phyloP scores from a whole-genome alignment of 345 rosid species.

The Xanthoceras sorbifolium region DNA sequence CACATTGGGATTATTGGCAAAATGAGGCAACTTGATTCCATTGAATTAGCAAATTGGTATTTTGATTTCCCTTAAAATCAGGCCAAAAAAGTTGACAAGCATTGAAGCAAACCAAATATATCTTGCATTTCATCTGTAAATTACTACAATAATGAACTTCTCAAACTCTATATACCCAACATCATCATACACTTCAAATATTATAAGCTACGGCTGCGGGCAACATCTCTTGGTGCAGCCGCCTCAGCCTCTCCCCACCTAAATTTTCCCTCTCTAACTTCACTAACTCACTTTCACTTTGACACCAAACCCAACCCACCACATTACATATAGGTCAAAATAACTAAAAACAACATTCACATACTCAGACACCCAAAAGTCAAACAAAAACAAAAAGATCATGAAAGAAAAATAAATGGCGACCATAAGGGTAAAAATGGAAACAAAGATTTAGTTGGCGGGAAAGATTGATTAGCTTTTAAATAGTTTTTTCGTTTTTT shows the following conservation, averaged over 20 bases:
- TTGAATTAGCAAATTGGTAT: no score
- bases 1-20: no score
- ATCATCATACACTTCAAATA: not conserved
- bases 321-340: conserved; percentile 4
- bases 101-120: conserved; percentile 14
- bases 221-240: conserved; percentile 29
- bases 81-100: not conserved
- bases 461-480: conserved; percentile 10
- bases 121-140: not conserved
- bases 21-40: no score
- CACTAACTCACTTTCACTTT: not conserved
- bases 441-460: conserved; percentile 6
- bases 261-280: not conserved
- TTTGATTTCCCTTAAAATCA: not conserved
- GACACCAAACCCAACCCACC: conserved; percentile 7
- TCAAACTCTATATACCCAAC: not conserved
- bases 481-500: not conserved
- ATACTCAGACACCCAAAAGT: conserved; percentile 15
- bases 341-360: not conserved
- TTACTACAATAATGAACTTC: conserved; percentile 11
- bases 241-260: conserved; percentile 26
- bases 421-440: conserved; percentile 12
- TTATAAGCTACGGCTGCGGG: conserved; percentile 30
- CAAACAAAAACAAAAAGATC: not conserved
- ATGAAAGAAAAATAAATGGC: not conserved